These are phyloP conservation scores for Phlebiopsis flavidoalba DNA, from an alignment of 768 basidiomycete species.

Conservation along the genomic window DNA sequence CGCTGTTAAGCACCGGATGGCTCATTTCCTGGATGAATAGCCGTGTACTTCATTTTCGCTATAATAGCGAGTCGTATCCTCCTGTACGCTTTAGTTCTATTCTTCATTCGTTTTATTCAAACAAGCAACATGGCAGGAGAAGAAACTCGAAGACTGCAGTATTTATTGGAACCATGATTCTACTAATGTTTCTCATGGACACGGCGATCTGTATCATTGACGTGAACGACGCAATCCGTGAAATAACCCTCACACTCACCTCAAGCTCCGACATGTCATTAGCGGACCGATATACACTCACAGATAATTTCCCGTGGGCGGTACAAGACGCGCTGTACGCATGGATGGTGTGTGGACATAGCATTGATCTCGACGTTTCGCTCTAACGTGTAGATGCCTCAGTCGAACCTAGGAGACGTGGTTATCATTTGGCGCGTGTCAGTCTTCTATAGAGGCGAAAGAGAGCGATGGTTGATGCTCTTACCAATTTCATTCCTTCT, in stretches of 20 bases:
- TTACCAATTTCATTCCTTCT: constrained; percentile 11
- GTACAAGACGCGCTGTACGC: constrained; percentile 16
- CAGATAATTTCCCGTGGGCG: constrained; percentile 3
- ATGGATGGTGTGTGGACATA: constrained; percentile 11
- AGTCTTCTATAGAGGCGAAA: constrained; percentile 11
- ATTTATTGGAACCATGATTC: background rate
- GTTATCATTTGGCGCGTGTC: constrained; percentile 20
- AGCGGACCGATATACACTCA: constrained; percentile 2
- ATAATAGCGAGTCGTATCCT: background rate
- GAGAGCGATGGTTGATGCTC: constrained; percentile 10
- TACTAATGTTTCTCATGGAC: constrained; percentile 8
- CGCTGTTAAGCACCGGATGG: no score
- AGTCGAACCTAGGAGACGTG: constrained; percentile 18
- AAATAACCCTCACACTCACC: constrained; percentile 9
- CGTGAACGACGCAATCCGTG: constrained; percentile 14
- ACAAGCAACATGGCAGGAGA: background rate
- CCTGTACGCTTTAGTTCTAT: background rate
- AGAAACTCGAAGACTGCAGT: background rate
- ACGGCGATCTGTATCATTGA: constrained; percentile 18
- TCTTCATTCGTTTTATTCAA: background rate
- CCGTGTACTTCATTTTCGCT: background rate
- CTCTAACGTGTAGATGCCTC: background rate
- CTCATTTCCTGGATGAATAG: background rate
- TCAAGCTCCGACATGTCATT: constrained; percentile 1
- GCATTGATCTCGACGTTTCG: background rate